These are phyloP conservation scores for Candida rishiriensis DNA, from an alignment of 805 yeast genomes.

Conservation along the genomic window DNA sequence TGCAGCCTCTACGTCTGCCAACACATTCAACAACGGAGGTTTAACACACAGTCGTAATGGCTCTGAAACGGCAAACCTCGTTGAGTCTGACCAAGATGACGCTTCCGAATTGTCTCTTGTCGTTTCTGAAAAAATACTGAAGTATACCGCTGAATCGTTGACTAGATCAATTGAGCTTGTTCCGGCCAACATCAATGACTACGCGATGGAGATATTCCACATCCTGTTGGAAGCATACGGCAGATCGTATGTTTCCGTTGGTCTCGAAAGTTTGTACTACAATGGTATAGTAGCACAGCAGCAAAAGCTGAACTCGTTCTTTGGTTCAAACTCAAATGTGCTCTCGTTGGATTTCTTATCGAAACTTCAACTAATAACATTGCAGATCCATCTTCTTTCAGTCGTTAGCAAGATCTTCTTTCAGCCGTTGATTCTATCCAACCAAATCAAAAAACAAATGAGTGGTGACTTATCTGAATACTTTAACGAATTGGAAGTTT, in stretches of 20 bases:
- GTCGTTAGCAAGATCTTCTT: constrained; percentile 71
- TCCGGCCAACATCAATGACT: constrained; percentile 56
- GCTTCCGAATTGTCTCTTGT: constrained; percentile 32
- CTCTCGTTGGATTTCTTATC: constrained; percentile 17
- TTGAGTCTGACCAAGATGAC: constrained; percentile 2
- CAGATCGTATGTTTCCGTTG: constrained; percentile 66
- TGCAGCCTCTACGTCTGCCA: neutral
- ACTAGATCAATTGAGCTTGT: constrained; percentile 72
- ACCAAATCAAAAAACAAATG: constrained; percentile 13
- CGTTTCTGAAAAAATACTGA: constrained; percentile 59
- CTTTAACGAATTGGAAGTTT: constrained; percentile 43
- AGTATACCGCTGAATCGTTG: constrained; percentile 70
- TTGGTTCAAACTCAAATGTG: constrained; percentile 18
- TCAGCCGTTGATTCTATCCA: constrained; percentile 55
- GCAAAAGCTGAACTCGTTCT: constrained; percentile 23
- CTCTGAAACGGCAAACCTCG: constrained; percentile 1
- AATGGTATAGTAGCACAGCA: constrained; percentile 25
- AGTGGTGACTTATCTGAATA: constrained; percentile 22
- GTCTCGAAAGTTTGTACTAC: constrained; percentile 62
- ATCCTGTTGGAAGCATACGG: constrained; percentile 67
- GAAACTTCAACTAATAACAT: constrained; percentile 20
- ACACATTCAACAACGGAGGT: neutral
- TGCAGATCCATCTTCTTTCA: constrained; percentile 53
- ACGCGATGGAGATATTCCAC: constrained; percentile 63
- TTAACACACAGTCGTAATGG: constrained; percentile 1